These are phyloP conservation scores for Ustilago cynodontis DNA, from an alignment of 1,284 basidiomycete genomes.

Conservation along the genomic window DNA sequence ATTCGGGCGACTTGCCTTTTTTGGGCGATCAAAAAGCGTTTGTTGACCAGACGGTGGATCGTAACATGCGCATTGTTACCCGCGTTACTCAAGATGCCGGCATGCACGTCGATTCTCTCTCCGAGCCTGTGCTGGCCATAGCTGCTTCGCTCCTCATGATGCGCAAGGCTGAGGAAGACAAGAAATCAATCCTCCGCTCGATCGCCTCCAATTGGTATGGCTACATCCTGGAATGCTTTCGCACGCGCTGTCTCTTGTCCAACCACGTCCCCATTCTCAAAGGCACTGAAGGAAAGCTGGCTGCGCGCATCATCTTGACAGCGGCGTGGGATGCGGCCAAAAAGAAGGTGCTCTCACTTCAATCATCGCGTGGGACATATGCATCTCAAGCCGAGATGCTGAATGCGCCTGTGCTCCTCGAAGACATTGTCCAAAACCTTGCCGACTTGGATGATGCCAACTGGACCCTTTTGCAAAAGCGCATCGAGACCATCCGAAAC, in stretches of 20 bases:
- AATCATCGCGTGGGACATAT: neutral
- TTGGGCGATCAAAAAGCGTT: too few relatives aligned
- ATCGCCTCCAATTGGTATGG: neutral
- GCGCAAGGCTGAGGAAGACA: neutral
- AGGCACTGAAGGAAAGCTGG: constrained; percentile 21
- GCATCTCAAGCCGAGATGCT: neutral
- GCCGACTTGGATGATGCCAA: too few relatives aligned
- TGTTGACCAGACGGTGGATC: constrained; percentile 1
- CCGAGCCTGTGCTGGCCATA: constrained; percentile 20
- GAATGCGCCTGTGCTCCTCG: too few relatives aligned
- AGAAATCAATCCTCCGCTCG: neutral
- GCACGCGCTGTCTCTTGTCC: neutral
- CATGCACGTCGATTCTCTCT: constrained; percentile 3
- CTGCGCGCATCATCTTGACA: constrained; percentile 13
- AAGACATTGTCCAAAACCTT: too few relatives aligned
- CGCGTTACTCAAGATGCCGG: neutral
- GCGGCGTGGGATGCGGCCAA: constrained; percentile 29
- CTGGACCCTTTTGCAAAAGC: too few relatives aligned
- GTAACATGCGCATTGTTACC: constrained; percentile 16
- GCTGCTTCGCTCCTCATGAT: constrained; percentile 21
- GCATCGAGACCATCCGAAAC: too few relatives aligned
- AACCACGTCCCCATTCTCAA: neutral
- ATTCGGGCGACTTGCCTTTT: too few relatives aligned
- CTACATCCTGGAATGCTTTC: constrained; percentile 5
- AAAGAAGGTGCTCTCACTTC: neutral